Evolutionary conservation across 805 yeast species (phyloP).

Genomic region (Hanseniaspora valbyensis): DNA sequence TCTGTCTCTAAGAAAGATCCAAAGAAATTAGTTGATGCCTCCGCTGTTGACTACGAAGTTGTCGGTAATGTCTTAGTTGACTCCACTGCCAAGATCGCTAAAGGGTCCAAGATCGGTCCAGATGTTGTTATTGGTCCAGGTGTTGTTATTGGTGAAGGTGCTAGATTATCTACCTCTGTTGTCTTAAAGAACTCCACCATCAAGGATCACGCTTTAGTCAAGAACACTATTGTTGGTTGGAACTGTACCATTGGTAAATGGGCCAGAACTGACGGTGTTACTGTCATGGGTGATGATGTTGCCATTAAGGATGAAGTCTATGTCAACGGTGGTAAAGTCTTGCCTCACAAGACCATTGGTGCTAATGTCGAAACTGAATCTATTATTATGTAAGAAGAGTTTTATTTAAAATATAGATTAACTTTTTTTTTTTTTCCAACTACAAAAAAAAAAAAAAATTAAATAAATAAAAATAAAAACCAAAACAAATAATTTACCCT

Average conservation of each 20-base stretch:
- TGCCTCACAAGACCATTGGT: constrained; percentile 96
- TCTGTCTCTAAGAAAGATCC: constrained; percentile 76
- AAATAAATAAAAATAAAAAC: no score
- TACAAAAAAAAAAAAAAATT: no score
- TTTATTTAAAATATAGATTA: no score
- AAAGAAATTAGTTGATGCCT: constrained; percentile 46
- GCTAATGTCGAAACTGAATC: constrained; percentile 95
- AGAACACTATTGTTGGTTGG: constrained; percentile 98
- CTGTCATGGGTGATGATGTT: constrained; percentile 98
- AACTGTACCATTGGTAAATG: constrained; percentile 94
- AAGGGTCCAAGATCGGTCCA: constrained; percentile 93
- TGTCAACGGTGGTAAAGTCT: constrained; percentile 98
- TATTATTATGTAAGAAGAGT: constrained; percentile 89
- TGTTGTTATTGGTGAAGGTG: constrained; percentile 94
- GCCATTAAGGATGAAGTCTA: constrained; percentile 96
- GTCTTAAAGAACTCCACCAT: constrained; percentile 81
- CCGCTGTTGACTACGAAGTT: constrained; percentile 48
- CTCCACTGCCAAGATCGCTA: constrained; percentile 87
- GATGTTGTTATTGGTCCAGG: constrained; percentile 96
- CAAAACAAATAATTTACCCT: no score
- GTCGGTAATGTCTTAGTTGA: constrained; percentile 88
- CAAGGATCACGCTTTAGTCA: constrained; percentile 96
- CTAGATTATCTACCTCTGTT: constrained; percentile 92
- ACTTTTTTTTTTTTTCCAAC: no score
- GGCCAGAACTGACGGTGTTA: constrained; percentile 97